phyloP scores from a whole-genome alignment of 805 yeast genomes.

The Metschnikowia sp. region DNA sequence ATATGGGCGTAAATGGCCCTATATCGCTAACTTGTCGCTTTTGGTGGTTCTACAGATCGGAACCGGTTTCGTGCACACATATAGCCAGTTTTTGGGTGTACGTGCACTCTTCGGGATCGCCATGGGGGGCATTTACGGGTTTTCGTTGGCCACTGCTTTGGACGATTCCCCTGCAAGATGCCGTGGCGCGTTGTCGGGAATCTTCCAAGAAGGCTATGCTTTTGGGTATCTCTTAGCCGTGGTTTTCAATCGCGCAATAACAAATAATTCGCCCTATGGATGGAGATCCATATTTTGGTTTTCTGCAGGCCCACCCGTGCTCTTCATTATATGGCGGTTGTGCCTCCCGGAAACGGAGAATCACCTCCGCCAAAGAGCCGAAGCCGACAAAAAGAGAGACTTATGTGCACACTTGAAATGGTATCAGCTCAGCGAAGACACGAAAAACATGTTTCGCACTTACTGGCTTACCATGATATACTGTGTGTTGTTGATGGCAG shows the following conservation, averaged over 20 bases:
- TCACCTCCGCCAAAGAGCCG: constrained; percentile 28
- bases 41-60: constrained; percentile 58
- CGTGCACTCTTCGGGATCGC: constrained; percentile 63
- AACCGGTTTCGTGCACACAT: constrained; percentile 58
- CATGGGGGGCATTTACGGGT: constrained; percentile 72
- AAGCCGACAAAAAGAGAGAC: constrained; percentile 8
- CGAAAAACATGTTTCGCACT: constrained; percentile 29
- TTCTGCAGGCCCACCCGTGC: constrained; percentile 63
- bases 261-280: constrained; percentile 42
- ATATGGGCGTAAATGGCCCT: constrained; percentile 61
- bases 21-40: constrained; percentile 42
- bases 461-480: constrained; percentile 64
- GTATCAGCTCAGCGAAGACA: constrained; percentile 11
- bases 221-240: constrained; percentile 66
- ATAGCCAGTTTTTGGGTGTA: constrained; percentile 56
- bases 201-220: constrained; percentile 80
- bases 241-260: constrained; percentile 59
- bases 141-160: constrained; percentile 62
- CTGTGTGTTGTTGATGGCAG: constrained; percentile 47
- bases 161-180: constrained; percentile 60
- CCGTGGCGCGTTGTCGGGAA: constrained; percentile 58
- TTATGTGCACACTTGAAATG: constrained; percentile 5
- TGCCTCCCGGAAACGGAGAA: constrained; percentile 57
- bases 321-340: constrained; percentile 56
- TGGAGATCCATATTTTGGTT: constrained; percentile 73